Evolutionary conservation across 805 yeast species (phyloP).

Genomic region (Ogataea haglerorum): DNA sequence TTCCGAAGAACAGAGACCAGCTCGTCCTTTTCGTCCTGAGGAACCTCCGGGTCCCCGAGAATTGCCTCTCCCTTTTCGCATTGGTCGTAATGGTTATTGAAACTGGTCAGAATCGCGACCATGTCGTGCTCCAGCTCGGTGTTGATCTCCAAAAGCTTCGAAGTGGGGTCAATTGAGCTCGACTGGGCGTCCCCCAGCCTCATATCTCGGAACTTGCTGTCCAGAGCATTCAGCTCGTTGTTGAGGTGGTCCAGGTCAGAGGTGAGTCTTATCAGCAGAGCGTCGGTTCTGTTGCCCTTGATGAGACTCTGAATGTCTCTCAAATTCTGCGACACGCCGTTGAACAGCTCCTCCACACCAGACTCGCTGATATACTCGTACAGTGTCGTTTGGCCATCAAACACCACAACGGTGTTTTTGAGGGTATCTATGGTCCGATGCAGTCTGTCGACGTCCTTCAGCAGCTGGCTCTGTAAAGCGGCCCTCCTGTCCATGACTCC

Average conservation of each 20-base stretch:
- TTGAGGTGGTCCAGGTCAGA: conserved; percentile 25
- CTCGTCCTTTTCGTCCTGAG: conserved; percentile 34
- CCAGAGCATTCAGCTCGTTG: conserved; percentile 26
- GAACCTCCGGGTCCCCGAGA: conserved; percentile 30
- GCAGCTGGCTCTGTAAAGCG: conserved; percentile 23
- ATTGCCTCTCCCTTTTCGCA: conserved; percentile 49
- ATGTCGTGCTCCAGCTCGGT: conserved; percentile 59
- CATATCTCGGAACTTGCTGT: conserved; percentile 23
- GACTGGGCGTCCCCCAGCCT: conserved; percentile 21
- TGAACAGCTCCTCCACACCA: conserved; percentile 35
- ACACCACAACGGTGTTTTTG: conserved; percentile 33
- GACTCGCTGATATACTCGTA: conserved; percentile 48
- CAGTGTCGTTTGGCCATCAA: conserved; percentile 25
- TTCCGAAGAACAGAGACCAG: conserved; percentile 44
- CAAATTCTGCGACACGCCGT: conserved; percentile 27
- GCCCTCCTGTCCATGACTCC: conserved; percentile 23
- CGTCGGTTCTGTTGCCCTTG: conserved; percentile 27
- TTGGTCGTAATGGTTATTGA: conserved; percentile 82
- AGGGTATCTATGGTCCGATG: conserved; percentile 33
- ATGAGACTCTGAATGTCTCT: conserved; percentile 30
- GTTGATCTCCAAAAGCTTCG: conserved; percentile 37
- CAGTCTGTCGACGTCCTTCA: conserved; percentile 33
- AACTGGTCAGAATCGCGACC: conserved; percentile 63
- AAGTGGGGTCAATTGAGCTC: conserved; percentile 20
- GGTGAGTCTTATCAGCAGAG: conserved; percentile 24